Evolutionary conservation across 345 rosid genomes (phyloP).

Genomic region (Eucalyptus sp.): DNA sequence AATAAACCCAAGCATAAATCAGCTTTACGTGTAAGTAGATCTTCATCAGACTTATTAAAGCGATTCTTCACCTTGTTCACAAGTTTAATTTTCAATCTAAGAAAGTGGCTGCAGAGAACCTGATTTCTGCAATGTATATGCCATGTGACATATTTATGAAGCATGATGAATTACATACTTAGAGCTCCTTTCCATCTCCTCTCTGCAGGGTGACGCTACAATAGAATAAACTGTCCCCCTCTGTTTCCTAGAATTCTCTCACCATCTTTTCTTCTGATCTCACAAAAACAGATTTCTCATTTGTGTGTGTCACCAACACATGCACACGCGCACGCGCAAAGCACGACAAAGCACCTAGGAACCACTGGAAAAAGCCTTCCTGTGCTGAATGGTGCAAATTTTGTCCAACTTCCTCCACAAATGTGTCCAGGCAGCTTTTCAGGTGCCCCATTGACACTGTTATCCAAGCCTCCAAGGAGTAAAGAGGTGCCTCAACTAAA

Average conservation of each 20-base stretch:
- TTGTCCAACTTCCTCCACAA: background rate
- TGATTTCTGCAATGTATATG: background rate
- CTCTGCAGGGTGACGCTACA: background rate
- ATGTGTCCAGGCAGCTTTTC: background rate
- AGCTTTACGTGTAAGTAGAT: background rate
- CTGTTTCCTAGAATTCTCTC: background rate
- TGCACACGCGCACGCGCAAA: background rate
- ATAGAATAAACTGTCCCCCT: background rate
- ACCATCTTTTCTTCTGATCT: background rate
- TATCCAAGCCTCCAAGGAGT: background rate
- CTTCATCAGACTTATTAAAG: background rate
- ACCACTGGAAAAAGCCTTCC: background rate
- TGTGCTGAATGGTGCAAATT: background rate
- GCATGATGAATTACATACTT: background rate
- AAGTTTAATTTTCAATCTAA: background rate
- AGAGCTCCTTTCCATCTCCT: background rate
- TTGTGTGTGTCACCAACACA: background rate
- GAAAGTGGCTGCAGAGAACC: background rate
- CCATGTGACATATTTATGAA: background rate
- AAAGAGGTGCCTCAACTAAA: background rate
- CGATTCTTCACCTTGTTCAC: background rate
- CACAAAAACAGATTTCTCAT: background rate
- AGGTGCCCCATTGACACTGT: background rate
- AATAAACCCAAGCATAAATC: background rate
- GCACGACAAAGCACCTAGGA: background rate